A percentile compares a stretch with the other conserved stretches of the same genome.
phyloP scores from a whole-genome alignment of 73 alveolate genomes.

The Paramecium bursaria region DNA sequence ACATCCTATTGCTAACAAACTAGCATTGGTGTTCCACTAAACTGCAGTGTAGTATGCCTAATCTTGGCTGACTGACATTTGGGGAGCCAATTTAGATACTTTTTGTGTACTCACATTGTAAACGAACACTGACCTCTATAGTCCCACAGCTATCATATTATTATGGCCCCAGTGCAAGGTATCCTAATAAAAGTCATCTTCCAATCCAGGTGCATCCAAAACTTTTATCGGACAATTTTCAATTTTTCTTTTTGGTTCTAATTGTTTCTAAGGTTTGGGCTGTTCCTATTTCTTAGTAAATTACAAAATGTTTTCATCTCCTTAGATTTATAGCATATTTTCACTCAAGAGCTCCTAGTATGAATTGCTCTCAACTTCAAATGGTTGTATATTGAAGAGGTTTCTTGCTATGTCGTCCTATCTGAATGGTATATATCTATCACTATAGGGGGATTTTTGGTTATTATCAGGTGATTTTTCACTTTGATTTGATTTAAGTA shows the following conservation, averaged over 20 bases:
- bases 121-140: constrained; percentile 33
- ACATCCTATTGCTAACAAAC: constrained; percentile 76
- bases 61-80: background rate
- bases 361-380: constrained; percentile 25
- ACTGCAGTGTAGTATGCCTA: constrained; percentile 44
- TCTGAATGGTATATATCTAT: constrained; percentile 38
- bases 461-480: constrained; percentile 20
- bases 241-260: constrained; percentile 80
- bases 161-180: constrained; percentile 64
- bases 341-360: constrained; percentile 51
- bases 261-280: background rate
- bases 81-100: constrained; percentile 15
- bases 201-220: constrained; percentile 98
- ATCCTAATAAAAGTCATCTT: constrained; percentile 78
- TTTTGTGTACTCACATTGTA: constrained; percentile 48
- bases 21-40: constrained; percentile 77
- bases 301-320: constrained; percentile 11
- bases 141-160: constrained; percentile 63
- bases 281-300: constrained; percentile 1
- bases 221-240: constrained; percentile 92
- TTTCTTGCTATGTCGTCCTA: constrained; percentile 7
- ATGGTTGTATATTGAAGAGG: constrained; percentile 43
- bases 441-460: constrained; percentile 29
- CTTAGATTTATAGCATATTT: constrained; percentile 37
- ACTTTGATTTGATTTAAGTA: constrained; percentile 3